These are phyloP conservation scores for Penicillium rolfsii DNA, from an alignment of 2,329 filamentous ascomycete species.

Conservation along the genomic window DNA sequence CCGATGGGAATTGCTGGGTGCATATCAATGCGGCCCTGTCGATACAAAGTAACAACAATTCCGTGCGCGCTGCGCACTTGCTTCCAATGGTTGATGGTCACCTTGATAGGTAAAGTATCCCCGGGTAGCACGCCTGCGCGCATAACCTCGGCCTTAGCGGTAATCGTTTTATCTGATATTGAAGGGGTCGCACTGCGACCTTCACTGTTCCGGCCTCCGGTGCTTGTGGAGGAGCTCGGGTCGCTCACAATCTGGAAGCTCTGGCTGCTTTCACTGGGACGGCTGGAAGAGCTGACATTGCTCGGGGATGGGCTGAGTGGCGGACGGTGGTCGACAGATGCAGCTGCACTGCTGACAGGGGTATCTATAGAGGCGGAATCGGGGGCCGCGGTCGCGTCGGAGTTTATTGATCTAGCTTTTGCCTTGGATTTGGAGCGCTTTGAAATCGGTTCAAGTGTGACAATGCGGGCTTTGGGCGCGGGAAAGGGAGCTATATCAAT, in stretches of 20 bases:
- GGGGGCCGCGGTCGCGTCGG: conserved; percentile 39
- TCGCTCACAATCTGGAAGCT: conserved; percentile 58
- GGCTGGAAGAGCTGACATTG: conserved; percentile 72
- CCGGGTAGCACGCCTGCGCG: conserved; percentile 85
- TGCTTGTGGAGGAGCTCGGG: conserved; percentile 46
- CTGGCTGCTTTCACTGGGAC: conserved; percentile 65
- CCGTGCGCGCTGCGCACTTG: conserved; percentile 88
- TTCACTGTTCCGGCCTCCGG: conserved; percentile 51
- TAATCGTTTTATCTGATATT: conserved; percentile 76
- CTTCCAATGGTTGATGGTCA: conserved; percentile 86
- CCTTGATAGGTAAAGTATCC: conserved; percentile 76
- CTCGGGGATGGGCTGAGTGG: conserved; percentile 60
- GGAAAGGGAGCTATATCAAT: conserved; percentile 80
- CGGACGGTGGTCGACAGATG: conserved; percentile 41
- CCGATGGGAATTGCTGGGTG: conserved; percentile 64
- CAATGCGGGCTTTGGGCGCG: conserved; percentile 75
- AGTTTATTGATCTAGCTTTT: conserved; percentile 51
- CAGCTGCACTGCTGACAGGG: conserved; percentile 45
- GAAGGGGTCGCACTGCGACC: conserved; percentile 55
- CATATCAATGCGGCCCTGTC: conserved; percentile 88
- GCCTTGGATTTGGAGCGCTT: conserved; percentile 65
- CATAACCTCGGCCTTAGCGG: conserved; percentile 78
- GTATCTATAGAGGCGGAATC: conserved; percentile 52
- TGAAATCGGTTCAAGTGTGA: conserved; percentile 86
- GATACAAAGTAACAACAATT: conserved; percentile 88